Base-by-base conservation (phyloP, 2,329 filamentous ascomycete genomes). In the Fusarium caatingaense region DNA sequence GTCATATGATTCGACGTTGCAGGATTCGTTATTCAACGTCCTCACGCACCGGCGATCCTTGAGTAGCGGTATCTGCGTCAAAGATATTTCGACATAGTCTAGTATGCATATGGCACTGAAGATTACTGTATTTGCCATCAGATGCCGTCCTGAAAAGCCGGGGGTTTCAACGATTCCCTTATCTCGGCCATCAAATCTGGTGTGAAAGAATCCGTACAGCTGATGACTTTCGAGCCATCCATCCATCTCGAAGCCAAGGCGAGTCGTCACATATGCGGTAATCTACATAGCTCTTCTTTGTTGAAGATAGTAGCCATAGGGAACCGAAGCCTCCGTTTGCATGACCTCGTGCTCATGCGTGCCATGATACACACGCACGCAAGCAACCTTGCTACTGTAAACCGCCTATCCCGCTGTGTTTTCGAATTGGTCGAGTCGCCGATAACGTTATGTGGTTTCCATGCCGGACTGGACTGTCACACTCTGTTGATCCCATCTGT, bases 341-440 rank as follows among this genome's bases (percentile, higher is more conserved):
- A 62, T 71, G 68, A 62, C 51, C 68, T 71, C 64, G 60, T 71
- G 68, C 64, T 28, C 65, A 71, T 69, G 68, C 53, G 48, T 66
- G 64, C 42, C 49, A 65, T 68, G 60, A 55, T 55, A 41, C 41
- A 65, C 34, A 66, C 47, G 27, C 49, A 41, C 20, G 40, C 60
- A 56, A 15, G 37, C 55, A 66, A 55, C 55, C 62, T 66, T 66
- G 63, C 34, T 41, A 32, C 30, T 32, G 34, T 37, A 40, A 61
- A 66, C 63, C 63, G 55, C 56, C 30, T 20, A 28, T 60, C 44
- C 55, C 61, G 61, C 48, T 11, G 37, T 49, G 15, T 51, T 48
- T 21, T 66, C 27, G 61, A 66, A 40, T 61, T 66, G 37, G 23
- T 66, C 47, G 20, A 45, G 25, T 48, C 18, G 46, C 28, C 8